phyloP scores from a whole-genome alignment of 257 asterid genomes.

The Solanum paucissectum region DNA sequence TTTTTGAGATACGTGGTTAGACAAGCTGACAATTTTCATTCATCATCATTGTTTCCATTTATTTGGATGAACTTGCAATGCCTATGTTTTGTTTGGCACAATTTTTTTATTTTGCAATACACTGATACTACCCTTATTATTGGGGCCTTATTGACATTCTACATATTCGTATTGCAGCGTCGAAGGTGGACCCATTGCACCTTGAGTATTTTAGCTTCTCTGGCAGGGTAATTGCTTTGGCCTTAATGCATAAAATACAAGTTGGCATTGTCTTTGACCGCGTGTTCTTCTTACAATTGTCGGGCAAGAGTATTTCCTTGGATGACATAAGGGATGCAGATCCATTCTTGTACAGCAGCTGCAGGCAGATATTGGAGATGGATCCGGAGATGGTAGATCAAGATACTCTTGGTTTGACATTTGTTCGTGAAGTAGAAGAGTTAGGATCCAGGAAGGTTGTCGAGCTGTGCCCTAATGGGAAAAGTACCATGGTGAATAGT shows the following conservation, averaged over 20 bases:
- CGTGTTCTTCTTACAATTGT: conserved; percentile 59
- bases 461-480: conserved; percentile 70
- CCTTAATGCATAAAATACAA: conserved; percentile 89
- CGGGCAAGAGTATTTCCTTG: conserved; percentile 48
- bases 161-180: conserved; percentile 50
- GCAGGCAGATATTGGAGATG: conserved; percentile 90
- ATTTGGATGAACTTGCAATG: not conserved
- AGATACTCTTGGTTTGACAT: conserved; percentile 82
- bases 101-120: not conserved
- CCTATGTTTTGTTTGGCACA: conserved; percentile 7
- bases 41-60: not conserved
- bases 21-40: not conserved
- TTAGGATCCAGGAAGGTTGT: conserved; percentile 64
- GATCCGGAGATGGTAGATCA: conserved; percentile 72
- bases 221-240: conserved; percentile 87
- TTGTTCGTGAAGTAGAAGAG: conserved; percentile 71
- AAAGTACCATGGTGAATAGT: conserved; percentile 54
- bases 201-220: conserved; percentile 73
- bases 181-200: conserved; percentile 87
- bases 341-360: conserved; percentile 75
- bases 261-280: conserved; percentile 90
- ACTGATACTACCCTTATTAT: not conserved
- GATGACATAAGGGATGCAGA: conserved; percentile 87
- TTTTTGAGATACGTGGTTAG: not conserved
- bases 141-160: not conserved